Conservation (phyloP, 129 eudicot species). For the Mikania micrantha region DNA sequence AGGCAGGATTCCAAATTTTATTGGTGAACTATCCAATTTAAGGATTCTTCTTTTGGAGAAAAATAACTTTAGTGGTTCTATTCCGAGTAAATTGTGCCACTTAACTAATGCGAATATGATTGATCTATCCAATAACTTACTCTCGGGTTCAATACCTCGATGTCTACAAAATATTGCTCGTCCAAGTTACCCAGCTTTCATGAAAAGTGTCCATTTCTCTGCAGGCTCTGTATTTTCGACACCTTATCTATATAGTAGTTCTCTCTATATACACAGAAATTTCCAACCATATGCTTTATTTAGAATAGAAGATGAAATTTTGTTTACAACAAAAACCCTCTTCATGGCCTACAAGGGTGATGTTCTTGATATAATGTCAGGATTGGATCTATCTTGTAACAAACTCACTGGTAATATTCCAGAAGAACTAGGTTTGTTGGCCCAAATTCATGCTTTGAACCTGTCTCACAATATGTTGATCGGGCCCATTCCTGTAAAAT, state of each 20-base stretch:
- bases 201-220: no score
- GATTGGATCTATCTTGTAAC: conserved; percentile 26
- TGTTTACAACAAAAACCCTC: conserved; percentile 9
- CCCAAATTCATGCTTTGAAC: neutral
- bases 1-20: conserved; percentile 11
- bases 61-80: conserved; percentile 11
- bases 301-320: neutral
- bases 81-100: conserved; percentile 20
- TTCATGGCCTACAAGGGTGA: neutral
- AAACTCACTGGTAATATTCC: conserved; percentile 20
- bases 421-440: conserved; percentile 6
- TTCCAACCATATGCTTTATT: no score
- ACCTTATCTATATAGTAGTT: no score
- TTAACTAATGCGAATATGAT: conserved; percentile 11
- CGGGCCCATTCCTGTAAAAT: conserved; percentile 16
- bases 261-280: no score
- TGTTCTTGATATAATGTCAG: conserved; percentile 16
- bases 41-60: conserved; percentile 17
- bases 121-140: conserved; percentile 18
- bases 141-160: conserved; percentile 17
- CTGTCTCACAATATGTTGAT: neutral
- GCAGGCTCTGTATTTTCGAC: no score
- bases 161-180: conserved; percentile 15
- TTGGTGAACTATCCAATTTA: conserved; percentile 10
- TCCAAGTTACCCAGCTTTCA: neutral